Base-by-base conservation (phyloP, 139 green algal genomes). In the Coelastrella sp. region DNA sequence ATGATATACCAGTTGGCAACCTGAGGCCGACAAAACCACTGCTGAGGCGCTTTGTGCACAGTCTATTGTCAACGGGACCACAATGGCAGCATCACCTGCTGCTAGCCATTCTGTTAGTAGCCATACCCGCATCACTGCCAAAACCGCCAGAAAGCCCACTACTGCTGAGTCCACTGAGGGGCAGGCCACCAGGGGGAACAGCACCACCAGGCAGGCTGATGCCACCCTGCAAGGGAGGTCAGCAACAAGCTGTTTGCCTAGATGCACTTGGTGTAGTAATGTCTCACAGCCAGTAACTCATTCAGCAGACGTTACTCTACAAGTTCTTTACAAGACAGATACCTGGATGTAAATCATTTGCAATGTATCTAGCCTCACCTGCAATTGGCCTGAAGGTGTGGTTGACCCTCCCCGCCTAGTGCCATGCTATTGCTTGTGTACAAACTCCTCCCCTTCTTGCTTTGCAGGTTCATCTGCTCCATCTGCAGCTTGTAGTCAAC, bases 401-500 rank as follows among this genome's bases (percentile, higher is more conserved):
- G 27, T 49, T 65, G 65, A 25, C 12, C 84, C 84, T 7, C 8
- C 8, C 7, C 66, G 84, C 20, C 84, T 73, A 14, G 20, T 22
- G 9, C 49, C 17, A 76, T 81, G 68, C 68, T 88, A 35, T 25
- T 66, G 17, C 20, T 68, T 35, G 12, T 80, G 68, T 88, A 58
- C 22, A 88, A 58, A 49, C 49, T 81, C 17, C 84, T 66, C 4
- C 84, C 84, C 10, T 88, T 88, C 68, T 88, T 88, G 49, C 66
- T 68, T 73, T 80, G 68, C 84, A 88, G 68, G 35, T 81, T 73
- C 84, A 88, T 70, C 49, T 88, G 84, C 9, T 57, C 84, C 66
- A 88, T 88, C 49, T 88, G 84, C 49, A 88, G 66, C 49, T 81
- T 88, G 84, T 88, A 88, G 49, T 88, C 84, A 22, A 88, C 84